A percentile compares a stretch with the other conserved stretches of the same genome.
These are phyloP conservation scores for Paramecium pentaurelia DNA, from an alignment of 73 alveolate species.

Conservation along the genomic window DNA sequence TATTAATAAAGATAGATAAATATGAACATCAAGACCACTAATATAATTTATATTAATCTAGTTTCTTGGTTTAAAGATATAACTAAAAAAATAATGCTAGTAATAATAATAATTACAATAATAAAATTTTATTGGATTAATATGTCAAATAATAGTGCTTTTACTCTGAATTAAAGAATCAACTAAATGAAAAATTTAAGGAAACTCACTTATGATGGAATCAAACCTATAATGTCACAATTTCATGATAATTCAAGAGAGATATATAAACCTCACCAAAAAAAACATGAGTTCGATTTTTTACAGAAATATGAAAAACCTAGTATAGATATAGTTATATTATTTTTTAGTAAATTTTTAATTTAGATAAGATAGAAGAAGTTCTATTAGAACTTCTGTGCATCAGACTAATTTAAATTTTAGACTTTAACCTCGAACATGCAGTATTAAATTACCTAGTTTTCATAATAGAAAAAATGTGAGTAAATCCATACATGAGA, in stretches of 20 bases:
- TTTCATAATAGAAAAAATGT: constrained; percentile 40
- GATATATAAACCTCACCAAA: neutral
- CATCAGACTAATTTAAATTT: neutral
- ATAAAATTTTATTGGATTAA: neutral
- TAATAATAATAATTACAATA: neutral
- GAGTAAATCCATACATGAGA: constrained; percentile 16
- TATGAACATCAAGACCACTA: no score
- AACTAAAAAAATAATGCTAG: neutral
- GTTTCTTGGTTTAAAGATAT: no score
- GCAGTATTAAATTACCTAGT: neutral
- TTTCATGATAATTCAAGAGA: neutral
- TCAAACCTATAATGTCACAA: neutral
- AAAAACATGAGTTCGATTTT: constrained; percentile 20
- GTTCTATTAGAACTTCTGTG: neutral
- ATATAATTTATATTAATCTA: no score
- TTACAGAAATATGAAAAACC: constrained; percentile 27
- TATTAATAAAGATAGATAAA: no score
- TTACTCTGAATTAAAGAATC: neutral
- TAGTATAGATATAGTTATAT: neutral
- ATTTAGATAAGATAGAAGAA: constrained; percentile 29
- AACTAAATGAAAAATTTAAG: neutral
- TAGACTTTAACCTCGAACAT: neutral
- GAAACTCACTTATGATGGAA: neutral
- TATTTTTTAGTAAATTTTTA: neutral
- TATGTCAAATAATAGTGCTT: neutral